Evolutionary conservation across 192 early-diverging fungal species (phyloP).

Genomic region (Gonapodya sp.): DNA sequence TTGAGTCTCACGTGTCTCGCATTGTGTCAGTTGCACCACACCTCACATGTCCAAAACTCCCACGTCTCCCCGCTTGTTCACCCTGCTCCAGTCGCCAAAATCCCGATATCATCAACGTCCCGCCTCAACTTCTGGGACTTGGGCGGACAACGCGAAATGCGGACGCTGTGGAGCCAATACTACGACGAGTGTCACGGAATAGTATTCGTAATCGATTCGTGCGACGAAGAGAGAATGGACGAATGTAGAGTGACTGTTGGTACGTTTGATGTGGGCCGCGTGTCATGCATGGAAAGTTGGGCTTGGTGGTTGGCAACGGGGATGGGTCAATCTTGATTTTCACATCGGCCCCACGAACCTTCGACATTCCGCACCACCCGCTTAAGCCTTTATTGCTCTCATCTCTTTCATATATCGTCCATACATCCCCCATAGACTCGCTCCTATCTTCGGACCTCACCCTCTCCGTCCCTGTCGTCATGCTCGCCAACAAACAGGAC

Average conservation of each 20-base stretch:
- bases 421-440: slow-evolving; percentile 38
- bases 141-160: slow-evolving; percentile 82
- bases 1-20: slow-evolving; percentile 23
- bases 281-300: background rate
- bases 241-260: slow-evolving; percentile 67
- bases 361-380: background rate
- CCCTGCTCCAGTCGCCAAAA: slow-evolving; percentile 55
- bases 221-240: slow-evolving; percentile 68
- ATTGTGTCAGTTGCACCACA: background rate
- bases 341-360: background rate
- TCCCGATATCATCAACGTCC: slow-evolving; percentile 42
- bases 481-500: slow-evolving; percentile 94
- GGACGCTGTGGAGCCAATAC: slow-evolving; percentile 87
- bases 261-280: no score
- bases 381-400: background rate
- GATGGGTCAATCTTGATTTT: background rate
- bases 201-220: slow-evolving; percentile 87
- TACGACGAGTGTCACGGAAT: slow-evolving; percentile 88
- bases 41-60: background rate
- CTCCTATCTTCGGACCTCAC: slow-evolving; percentile 66
- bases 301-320: background rate
- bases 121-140: slow-evolving; percentile 91
- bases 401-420: slow-evolving; percentile 13
- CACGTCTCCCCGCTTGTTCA: background rate
- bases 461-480: slow-evolving; percentile 78